Percentiles rank a stretch among this genome's conserved stretches.
These are phyloP conservation scores for Fusarium sp. DNA, from an alignment of 2,329 filamentous ascomycete species.

Conservation along the genomic window DNA sequence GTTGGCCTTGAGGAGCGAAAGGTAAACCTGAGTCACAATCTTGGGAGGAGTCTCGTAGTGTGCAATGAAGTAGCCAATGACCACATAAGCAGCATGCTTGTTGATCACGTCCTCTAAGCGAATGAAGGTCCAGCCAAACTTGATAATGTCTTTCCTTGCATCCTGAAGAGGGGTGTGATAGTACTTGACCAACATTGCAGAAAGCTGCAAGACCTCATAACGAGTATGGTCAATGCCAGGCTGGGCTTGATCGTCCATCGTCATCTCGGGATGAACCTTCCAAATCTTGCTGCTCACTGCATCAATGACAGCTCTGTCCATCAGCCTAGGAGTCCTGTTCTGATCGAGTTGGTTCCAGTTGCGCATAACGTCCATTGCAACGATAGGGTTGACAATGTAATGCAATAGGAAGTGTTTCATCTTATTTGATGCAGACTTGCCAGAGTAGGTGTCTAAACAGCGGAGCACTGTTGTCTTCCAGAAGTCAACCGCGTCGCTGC, in stretches of 20 bases:
- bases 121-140: conserved; percentile 99
- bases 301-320: conserved; percentile 89
- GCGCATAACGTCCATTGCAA: conserved; percentile 95
- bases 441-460: conserved; percentile 88
- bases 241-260: conserved; percentile 84
- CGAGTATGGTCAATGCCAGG: conserved; percentile 93
- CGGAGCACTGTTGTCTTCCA: conserved; percentile 85
- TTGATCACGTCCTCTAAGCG: conserved; percentile 98
- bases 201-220: conserved; percentile 95
- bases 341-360: conserved; percentile 74
- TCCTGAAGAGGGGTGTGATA: conserved; percentile 90
- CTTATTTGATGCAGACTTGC: conserved; percentile 82
- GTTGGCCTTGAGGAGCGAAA: conserved; percentile 89
- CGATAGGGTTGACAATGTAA: conserved; percentile 93
- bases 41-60: conserved; percentile 96
- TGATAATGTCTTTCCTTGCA: conserved; percentile 96
- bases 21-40: conserved; percentile 95
- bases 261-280: conserved; percentile 87
- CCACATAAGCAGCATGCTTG: conserved; percentile 96
- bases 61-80: conserved; percentile 97
- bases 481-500: conserved; percentile 85
- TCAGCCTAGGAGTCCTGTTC: conserved; percentile 73
- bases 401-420: conserved; percentile 94
- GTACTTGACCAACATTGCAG: conserved; percentile 95
- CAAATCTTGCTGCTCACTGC: conserved; percentile 93